Conservation (phyloP, 73 alveolate species). For the Urostyla sp. region DNA sequence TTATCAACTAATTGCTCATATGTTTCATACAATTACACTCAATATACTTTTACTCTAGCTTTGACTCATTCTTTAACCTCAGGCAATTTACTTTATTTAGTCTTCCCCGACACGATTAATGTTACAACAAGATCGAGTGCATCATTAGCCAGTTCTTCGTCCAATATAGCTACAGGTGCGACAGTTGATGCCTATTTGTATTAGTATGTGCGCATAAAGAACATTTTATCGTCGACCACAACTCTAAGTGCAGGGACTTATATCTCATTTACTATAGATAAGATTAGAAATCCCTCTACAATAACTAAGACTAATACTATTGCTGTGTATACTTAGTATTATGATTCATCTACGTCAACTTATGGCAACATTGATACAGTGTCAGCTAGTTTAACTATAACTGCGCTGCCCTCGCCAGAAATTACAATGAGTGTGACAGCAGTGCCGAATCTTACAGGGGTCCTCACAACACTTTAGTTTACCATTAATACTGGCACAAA, state of each 20-base stretch:
- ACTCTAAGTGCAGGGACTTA: neutral
- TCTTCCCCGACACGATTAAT: constrained; percentile 8
- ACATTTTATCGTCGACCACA: neutral
- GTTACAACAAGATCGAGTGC: neutral
- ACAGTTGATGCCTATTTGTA: neutral
- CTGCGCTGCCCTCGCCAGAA: neutral
- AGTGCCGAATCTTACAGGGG: constrained; percentile 5
- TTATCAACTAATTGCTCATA: no score
- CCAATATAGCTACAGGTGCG: neutral
- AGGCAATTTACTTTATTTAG: no score
- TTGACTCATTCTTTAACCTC: no score
- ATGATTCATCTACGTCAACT: neutral
- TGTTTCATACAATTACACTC: neutral
- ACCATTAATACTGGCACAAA: neutral
- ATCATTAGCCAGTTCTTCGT: neutral
- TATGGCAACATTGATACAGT: neutral
- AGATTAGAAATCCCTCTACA: constrained; percentile 8
- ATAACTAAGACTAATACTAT: neutral
- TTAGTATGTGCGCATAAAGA: neutral
- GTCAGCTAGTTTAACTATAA: neutral
- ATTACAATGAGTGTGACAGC: neutral
- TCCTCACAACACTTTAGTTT: neutral
- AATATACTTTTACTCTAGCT: no score
- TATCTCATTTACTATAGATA: neutral
- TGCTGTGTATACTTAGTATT: neutral